Evolutionary conservation across 139 green algal genomes (phyloP).

Genomic region (Picochlorum sp.): DNA sequence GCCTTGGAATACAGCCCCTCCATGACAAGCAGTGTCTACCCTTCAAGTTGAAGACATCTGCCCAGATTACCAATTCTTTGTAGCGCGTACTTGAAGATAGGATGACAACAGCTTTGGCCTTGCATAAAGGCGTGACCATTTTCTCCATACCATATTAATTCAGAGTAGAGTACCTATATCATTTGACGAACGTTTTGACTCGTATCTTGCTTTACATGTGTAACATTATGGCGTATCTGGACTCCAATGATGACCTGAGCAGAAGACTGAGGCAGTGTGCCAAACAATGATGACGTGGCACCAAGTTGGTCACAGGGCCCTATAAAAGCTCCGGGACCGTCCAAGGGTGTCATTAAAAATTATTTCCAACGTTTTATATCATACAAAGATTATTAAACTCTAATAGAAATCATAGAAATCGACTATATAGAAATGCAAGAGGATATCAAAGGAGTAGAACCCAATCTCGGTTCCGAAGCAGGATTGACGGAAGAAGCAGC

Average conservation of each 20-base stretch:
- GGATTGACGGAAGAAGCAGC: not conserved
- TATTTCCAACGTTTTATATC: too few relatives aligned
- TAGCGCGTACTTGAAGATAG: not conserved
- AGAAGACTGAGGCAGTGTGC: too few relatives aligned
- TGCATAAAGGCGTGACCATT: not conserved
- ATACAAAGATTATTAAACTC: too few relatives aligned
- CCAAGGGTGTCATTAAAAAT: too few relatives aligned
- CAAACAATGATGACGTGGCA: too few relatives aligned
- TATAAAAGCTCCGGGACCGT: too few relatives aligned
- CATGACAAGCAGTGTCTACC: not conserved
- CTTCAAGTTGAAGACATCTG: conserved; percentile 5
- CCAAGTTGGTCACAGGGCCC: too few relatives aligned
- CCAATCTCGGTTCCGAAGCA: conserved; percentile 2
- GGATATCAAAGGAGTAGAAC: conserved; percentile 1
- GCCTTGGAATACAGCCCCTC: conserved; percentile 2
- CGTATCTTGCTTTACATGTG: too few relatives aligned
- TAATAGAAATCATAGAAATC: not conserved
- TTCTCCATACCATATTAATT: not conserved
- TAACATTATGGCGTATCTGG: too few relatives aligned
- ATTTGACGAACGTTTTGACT: too few relatives aligned
- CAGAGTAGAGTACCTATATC: too few relatives aligned
- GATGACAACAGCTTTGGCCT: not conserved
- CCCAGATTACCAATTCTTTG: conserved; percentile 33
- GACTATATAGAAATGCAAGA: not conserved
- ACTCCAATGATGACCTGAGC: too few relatives aligned